Evolutionary conservation across 345 rosid genomes (phyloP).

Genomic region (Rubroshorea leprosula): DNA sequence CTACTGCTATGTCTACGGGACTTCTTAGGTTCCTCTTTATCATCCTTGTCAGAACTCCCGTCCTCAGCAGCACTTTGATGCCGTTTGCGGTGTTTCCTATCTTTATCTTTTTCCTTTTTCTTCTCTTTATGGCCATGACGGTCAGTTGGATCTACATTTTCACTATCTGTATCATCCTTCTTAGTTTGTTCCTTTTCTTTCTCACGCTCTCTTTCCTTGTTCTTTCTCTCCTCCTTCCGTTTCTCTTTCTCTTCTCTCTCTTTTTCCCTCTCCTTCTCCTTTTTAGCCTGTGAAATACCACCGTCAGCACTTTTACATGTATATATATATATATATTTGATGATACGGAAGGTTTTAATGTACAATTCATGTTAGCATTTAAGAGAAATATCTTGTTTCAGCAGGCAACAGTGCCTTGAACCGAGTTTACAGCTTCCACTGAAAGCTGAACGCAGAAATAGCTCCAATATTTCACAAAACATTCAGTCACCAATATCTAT

Average conservation of each 20-base stretch:
- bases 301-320: background rate
- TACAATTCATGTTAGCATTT: too few relatives aligned
- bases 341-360: too few relatives aligned
- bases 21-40: slow-evolving; percentile 65
- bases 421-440: too few relatives aligned
- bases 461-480: too few relatives aligned
- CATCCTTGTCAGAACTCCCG: slow-evolving; percentile 77
- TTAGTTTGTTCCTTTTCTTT: slow-evolving; percentile 67
- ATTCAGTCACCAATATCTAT: too few relatives aligned
- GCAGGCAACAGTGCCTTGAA: too few relatives aligned
- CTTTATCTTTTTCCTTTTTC: slow-evolving; percentile 71
- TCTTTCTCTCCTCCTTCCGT: slow-evolving; percentile 68
- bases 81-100: slow-evolving; percentile 73
- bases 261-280: slow-evolving; percentile 62
- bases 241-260: slow-evolving; percentile 54
- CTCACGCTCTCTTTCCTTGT: slow-evolving; percentile 73
- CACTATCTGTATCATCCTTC: slow-evolving; percentile 85
- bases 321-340: background rate
- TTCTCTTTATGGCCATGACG: slow-evolving; percentile 59
- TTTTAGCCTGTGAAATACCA: slow-evolving; percentile 48
- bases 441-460: too few relatives aligned
- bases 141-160: slow-evolving; percentile 59
- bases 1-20: slow-evolving; percentile 74
- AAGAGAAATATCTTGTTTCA: too few relatives aligned
- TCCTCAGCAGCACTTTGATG: slow-evolving; percentile 70